Conservation (phyloP, 2,329 filamentous ascomycete genomes). For the Talaromyces sp. region DNA sequence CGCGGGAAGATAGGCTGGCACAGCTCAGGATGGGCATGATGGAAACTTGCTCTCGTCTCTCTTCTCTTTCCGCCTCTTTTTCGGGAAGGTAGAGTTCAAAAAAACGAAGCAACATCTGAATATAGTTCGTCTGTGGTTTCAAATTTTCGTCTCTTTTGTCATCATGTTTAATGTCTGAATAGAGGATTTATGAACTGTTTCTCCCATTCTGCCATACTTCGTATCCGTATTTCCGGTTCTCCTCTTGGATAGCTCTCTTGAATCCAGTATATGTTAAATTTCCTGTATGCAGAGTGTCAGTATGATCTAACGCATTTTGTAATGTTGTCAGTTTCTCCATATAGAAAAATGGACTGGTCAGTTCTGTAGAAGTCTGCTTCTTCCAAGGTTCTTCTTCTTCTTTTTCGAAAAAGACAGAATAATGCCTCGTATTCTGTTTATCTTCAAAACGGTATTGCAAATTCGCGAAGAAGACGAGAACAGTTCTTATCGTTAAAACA, state of each 20-base stretch:
- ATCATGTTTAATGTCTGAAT: slow-evolving; percentile 2
- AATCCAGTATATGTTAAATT: neutral
- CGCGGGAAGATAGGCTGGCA: neutral
- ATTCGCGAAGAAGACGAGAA: too few species aligned
- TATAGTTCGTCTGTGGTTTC: neutral
- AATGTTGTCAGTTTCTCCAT: neutral
- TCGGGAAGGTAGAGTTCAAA: neutral
- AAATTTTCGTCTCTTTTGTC: neutral
- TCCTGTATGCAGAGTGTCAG: neutral
- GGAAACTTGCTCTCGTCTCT: neutral
- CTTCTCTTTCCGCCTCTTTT: neutral
- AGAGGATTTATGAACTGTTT: slow-evolving; percentile 6
- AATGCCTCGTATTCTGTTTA: too few species aligned
- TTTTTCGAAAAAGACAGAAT: too few species aligned
- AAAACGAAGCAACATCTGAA: slow-evolving; percentile 1
- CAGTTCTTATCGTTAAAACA: too few species aligned
- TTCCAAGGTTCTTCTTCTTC: too few species aligned
- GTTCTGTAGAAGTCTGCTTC: too few species aligned
- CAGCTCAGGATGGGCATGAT: neutral
- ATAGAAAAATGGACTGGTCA: neutral
- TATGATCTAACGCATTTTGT: neutral
- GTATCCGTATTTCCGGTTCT: neutral
- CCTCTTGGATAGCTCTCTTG: neutral
- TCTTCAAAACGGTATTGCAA: too few species aligned
- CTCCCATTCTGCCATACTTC: neutral